phyloP scores from a whole-genome alignment of 495 filamentous ascomycete genomes.

The Staphylotrichum longicolle region DNA sequence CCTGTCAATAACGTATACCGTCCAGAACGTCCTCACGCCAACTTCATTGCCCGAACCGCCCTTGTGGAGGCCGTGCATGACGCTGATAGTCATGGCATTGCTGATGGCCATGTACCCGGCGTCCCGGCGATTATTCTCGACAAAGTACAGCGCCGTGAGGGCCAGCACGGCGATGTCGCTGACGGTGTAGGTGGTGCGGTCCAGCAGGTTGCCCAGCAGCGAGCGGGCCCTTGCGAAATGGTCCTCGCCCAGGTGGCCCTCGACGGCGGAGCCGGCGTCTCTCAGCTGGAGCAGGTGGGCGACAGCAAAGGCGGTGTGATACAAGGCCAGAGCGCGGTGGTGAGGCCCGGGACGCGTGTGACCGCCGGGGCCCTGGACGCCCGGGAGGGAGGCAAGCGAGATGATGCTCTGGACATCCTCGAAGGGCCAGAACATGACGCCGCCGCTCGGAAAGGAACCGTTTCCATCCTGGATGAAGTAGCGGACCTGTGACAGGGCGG shows the following conservation, averaged over 20 bases:
- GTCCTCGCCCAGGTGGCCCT: conserved; percentile 31
- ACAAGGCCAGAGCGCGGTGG: conserved; percentile 31
- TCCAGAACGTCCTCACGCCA: conserved; percentile 44
- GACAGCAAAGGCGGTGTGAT: conserved; percentile 35
- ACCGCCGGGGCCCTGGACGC: background rate
- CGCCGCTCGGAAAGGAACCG: conserved; percentile 31
- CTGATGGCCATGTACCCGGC: conserved; percentile 39
- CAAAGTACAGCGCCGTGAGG: conserved; percentile 41
- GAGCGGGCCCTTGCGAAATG: conserved; percentile 36
- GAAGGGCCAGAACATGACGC: conserved; percentile 42
- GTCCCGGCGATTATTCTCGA: conserved; percentile 44
- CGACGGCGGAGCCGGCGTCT: conserved; percentile 20
- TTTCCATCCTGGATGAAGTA: conserved; percentile 36
- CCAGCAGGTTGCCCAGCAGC: conserved; percentile 40
- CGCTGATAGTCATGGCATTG: conserved; percentile 37
- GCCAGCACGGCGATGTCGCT: conserved; percentile 36
- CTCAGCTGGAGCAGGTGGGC: conserved; percentile 24
- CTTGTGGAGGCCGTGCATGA: conserved; percentile 40
- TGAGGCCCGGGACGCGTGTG: background rate
- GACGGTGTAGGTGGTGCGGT: conserved; percentile 31
- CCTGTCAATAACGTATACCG: conserved; percentile 43
- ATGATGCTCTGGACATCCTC: conserved; percentile 19
- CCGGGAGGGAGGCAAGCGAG: conserved; percentile 14
- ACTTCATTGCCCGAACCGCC: conserved; percentile 31
- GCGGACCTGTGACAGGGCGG: conserved; percentile 28